phyloP scores from a whole-genome alignment of 495 filamentous ascomycete species.

The Cercophora samala region DNA sequence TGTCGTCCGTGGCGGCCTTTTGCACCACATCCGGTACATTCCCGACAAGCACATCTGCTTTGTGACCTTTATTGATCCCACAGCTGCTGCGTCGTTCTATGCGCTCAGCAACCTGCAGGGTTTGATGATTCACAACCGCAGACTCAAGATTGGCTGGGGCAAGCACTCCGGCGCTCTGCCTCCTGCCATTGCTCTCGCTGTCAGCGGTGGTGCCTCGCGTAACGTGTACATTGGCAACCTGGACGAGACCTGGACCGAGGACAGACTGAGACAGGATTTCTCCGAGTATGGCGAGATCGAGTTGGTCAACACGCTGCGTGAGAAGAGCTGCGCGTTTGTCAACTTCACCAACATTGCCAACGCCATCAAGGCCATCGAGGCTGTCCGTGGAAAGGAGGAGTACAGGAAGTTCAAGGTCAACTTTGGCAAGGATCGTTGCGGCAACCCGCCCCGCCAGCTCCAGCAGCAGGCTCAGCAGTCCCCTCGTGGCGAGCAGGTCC shows the following conservation, averaged over 20 bases:
- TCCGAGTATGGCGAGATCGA: constrained; percentile 98
- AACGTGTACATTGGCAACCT: constrained; percentile 98
- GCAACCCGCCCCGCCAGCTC: constrained; percentile 87
- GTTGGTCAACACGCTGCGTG: constrained; percentile 89
- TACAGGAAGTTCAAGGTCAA: constrained; percentile 99
- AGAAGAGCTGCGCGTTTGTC: constrained; percentile 99
- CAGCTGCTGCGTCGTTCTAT: constrained; percentile 95
- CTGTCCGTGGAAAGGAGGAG: constrained; percentile 87
- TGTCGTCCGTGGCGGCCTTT: constrained; percentile 84
- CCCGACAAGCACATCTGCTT: constrained; percentile 99
- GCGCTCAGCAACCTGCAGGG: constrained; percentile 95
- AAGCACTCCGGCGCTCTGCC: constrained; percentile 98
- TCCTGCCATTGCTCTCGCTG: constrained; percentile 91
- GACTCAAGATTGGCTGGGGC: constrained; percentile 98
- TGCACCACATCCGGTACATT: constrained; percentile 98
- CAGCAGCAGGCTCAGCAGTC: constrained; percentile 52
- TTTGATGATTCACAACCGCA: constrained; percentile 97
- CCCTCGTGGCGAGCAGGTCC: constrained; percentile 55
- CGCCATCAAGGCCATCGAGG: constrained; percentile 98
- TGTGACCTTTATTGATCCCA: constrained; percentile 98
- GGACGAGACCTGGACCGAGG: constrained; percentile 95
- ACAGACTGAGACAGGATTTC: constrained; percentile 92
- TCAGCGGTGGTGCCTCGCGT: constrained; percentile 90
- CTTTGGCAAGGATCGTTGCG: constrained; percentile 97
- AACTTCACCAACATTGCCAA: constrained; percentile 99